These are phyloP conservation scores for Desmodesmus armatus DNA, from an alignment of 139 green algal species.

Conservation along the genomic window DNA sequence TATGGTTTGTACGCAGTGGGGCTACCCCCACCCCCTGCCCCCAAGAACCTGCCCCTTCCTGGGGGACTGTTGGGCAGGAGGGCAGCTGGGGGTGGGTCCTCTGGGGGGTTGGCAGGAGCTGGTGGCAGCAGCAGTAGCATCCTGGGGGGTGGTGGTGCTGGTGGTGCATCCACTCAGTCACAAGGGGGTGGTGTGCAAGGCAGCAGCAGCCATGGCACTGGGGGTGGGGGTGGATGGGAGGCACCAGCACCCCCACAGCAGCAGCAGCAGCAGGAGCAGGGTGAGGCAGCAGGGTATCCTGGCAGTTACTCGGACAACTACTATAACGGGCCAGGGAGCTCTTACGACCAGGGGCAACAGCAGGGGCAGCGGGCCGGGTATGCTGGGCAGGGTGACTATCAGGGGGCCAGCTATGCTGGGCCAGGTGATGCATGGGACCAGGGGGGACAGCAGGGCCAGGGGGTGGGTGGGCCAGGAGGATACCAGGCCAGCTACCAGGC, in stretches of 20 bases:
- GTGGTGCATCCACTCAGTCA: not conserved
- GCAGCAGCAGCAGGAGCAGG: not conserved
- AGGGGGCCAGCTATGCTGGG: not conserved
- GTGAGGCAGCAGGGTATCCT: too few species aligned
- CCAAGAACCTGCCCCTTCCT: not conserved
- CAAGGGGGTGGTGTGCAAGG: not conserved
- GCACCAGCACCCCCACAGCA: not conserved
- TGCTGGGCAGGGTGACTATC: not conserved
- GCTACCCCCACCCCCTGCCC: not conserved
- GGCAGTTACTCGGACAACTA: too few species aligned
- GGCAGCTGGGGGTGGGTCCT: not conserved
- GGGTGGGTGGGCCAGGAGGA: too few species aligned
- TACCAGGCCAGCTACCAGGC: too few species aligned
- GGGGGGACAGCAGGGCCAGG: not conserved
- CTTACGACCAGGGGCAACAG: not conserved
- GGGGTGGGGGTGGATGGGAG: too few species aligned
- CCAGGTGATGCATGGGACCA: not conserved
- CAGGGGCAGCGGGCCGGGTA: not conserved
- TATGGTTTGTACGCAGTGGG: not conserved
- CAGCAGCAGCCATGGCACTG: not conserved
- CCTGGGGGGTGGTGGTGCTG: not conserved
- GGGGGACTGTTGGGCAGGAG: not conserved
- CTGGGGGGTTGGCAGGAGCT: not conserved
- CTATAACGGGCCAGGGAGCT: too few species aligned
- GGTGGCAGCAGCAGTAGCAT: not conserved